Base-by-base conservation (phyloP, 1,139 yeast genomes). In the Candida sanyaensis region DNA sequence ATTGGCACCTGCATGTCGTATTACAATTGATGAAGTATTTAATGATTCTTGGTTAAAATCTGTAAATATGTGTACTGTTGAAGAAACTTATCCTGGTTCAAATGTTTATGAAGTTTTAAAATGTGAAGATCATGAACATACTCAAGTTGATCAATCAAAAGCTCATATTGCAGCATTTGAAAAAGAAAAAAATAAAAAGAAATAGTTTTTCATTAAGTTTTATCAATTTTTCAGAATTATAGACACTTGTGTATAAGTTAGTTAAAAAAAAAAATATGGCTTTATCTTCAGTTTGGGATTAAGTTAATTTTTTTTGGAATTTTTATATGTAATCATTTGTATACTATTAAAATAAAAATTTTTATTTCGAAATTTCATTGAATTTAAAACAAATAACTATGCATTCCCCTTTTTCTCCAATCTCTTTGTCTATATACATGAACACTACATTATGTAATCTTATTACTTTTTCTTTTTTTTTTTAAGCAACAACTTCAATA, bases 151-250 rank as follows among this genome's bases (percentile, higher is more conserved):
- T 58, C 96, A 89, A 64, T 85, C 90, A 50, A 96, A 89, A 59
- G 98, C 97, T 0, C 98, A 92, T 65, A 92, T 92, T 68, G 97
- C 97, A 12, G 88, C 95, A 45, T 78, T 90, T 56, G 97, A 92
- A 62, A 88, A 85, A 73, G 97, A 92, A 62, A 88, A 85, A 73
- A 83, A 79, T 57, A 87, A 86, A 65, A 81, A 78, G 62, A 76
- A 78, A 57, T 71, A 63, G 24, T 9, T 32, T 40, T 21, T 12
- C 6, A 26, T 26, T 26, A 6, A 2, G 5, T 26, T 6, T 26
- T 26, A 24, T 3, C 21, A 3, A 2, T 17, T 3, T 3, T 17
- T 2, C 21, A 17, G 21, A 17, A 17, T 17, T 17, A 26, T 26
- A 26, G 28, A 26, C 28, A 26, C 28, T 17, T 17, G 21, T 17